Base-by-base conservation (phyloP, 805 yeast genomes). In the Starmerella khaoyaiensis region DNA sequence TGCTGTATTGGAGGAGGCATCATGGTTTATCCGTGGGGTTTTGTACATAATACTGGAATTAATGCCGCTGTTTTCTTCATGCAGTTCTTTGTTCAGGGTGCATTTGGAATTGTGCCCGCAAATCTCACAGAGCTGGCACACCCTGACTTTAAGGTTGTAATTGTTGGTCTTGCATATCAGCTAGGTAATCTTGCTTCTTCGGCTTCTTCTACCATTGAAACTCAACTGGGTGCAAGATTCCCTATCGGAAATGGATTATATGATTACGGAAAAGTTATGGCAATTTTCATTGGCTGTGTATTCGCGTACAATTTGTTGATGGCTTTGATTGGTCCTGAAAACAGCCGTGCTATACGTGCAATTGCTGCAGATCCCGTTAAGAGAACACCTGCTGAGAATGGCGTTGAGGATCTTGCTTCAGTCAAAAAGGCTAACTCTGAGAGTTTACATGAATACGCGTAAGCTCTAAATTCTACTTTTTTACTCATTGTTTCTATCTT, bases 101-200 rank as follows among this genome's bases (percentile, higher is more conserved):
- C 75, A 5, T 78, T 81, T 79, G 83, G 84, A 44, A 71, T 77
- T 33, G 64, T 72, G 10, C 81, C 84, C 14, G 67, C 74, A 29
- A 74, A 76, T 55, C 59, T 78, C 28, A 62, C 74, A 21, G 86
- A 78, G 55, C 61, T 77, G 34, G 68, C 79, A 11, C 77, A 75
- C 40, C 75, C 79, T 12, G 69, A 71, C 25, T 71, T 71, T 54
- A 63, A 80, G 50, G 64, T 82, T 1, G 64, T 76, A 44, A 65
- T 75, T 31, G 67, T 69, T 37, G 80, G 83, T 35, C 56, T 73
- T 18, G 66, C 73, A 8, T 77, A 77, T 53, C 84, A 77, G 57
- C 65, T 77, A 40, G 84, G 84, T 60, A 76, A 77, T 55, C 65
- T 78, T 51, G 79, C 76, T 0, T 71, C 80, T 4, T 68, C 79